Conservation (phyloP, 2,329 filamentous ascomycete genomes). For the Fusarium brachygibbosum region DNA sequence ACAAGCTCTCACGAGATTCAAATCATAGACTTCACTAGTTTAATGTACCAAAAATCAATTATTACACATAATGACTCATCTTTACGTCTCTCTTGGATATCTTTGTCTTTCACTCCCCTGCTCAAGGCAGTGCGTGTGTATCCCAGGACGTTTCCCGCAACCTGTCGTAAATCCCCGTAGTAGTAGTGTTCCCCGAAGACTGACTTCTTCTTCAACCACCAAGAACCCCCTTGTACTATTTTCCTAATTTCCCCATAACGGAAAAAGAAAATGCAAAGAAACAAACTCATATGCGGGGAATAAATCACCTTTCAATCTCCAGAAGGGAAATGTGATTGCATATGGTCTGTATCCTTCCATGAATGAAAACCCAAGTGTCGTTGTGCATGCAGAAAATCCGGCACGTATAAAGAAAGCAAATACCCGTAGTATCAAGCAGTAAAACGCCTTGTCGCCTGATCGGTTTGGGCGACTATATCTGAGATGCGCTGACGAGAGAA, state of each 20-base stretch:
- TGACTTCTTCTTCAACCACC: slow-evolving; percentile 15
- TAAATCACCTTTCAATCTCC: slow-evolving; percentile 26
- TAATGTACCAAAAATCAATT: slow-evolving; percentile 19
- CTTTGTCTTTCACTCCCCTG: neutral
- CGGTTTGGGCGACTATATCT: slow-evolving; percentile 2
- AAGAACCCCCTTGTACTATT: slow-evolving; percentile 19
- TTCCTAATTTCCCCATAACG: slow-evolving; percentile 15
- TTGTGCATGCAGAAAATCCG: slow-evolving; percentile 15
- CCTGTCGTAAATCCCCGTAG: slow-evolving; percentile 17
- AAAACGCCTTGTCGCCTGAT: slow-evolving; percentile 19
- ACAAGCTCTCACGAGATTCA: slow-evolving; percentile 17
- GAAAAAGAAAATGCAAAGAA: slow-evolving; percentile 34
- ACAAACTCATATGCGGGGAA: slow-evolving; percentile 9
- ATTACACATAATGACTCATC: slow-evolving; percentile 16
- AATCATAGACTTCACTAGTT: slow-evolving; percentile 9
- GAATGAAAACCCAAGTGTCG: slow-evolving; percentile 23
- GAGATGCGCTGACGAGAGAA: slow-evolving; percentile 6
- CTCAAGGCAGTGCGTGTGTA: neutral
- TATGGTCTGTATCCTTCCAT: slow-evolving; percentile 21
- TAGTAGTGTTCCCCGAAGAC: slow-evolving; percentile 16
- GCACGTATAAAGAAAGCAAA: slow-evolving; percentile 25
- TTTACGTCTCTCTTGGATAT: slow-evolving; percentile 27
- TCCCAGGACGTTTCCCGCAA: slow-evolving; percentile 33
- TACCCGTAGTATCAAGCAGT: slow-evolving; percentile 19
- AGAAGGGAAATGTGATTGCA: slow-evolving; percentile 25